Evolutionary conservation across 352 stramenopile species (phyloP).

Genomic region (Phytophthora hibernalis): DNA sequence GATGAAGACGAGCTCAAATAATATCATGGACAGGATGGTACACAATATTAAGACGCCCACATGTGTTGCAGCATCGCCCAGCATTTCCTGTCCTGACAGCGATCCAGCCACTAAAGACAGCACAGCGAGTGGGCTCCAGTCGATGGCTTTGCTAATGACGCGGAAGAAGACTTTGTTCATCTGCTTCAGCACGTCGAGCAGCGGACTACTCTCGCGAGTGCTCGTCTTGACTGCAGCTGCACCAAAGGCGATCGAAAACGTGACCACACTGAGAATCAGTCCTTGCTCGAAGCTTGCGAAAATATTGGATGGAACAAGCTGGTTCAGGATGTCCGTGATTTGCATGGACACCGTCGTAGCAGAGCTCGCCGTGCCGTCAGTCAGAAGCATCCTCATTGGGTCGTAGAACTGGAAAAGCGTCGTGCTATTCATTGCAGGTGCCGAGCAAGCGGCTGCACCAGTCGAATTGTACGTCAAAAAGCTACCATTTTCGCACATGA

Average conservation of each 20-base stretch:
- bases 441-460: slow-evolving; percentile 35
- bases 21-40: slow-evolving; percentile 46
- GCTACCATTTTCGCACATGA: slow-evolving; percentile 48
- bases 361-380: slow-evolving; percentile 18
- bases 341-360: slow-evolving; percentile 55
- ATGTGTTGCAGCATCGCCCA: slow-evolving; percentile 52
- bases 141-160: slow-evolving; percentile 68
- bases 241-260: slow-evolving; percentile 69
- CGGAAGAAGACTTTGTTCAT: slow-evolving; percentile 80
- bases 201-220: slow-evolving; percentile 58
- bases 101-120: slow-evolving; percentile 77
- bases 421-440: slow-evolving; percentile 20
- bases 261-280: slow-evolving; percentile 65
- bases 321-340: slow-evolving; percentile 62
- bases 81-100: slow-evolving; percentile 52
- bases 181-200: slow-evolving; percentile 68
- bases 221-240: slow-evolving; percentile 58
- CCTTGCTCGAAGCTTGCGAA: slow-evolving; percentile 61
- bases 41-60: slow-evolving; percentile 68
- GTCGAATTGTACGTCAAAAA: slow-evolving; percentile 45
- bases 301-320: slow-evolving; percentile 65
- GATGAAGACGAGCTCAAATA: slow-evolving; percentile 70
- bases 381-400: slow-evolving; percentile 41
- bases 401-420: slow-evolving; percentile 60
- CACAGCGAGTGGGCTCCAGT: slow-evolving; percentile 71